A percentile compares a stretch with the other conserved stretches of the same genome.
Evolutionary conservation across 169 alveolate genomes (phyloP).

Genomic region (Cryptosporidium felis): DNA sequence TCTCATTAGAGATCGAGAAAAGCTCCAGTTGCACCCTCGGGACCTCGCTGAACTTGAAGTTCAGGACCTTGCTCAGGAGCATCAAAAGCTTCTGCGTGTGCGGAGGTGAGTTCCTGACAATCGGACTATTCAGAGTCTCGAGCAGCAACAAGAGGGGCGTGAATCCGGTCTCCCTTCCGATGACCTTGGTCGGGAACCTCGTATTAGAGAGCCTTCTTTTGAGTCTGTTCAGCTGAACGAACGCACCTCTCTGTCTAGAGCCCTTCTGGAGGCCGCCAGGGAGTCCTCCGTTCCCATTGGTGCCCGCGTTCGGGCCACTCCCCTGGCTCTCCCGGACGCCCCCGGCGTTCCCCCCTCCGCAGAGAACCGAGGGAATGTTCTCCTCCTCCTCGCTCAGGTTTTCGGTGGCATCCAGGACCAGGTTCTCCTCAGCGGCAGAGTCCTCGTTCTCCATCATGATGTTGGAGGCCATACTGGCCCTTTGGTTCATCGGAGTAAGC

Average conservation of each 20-base stretch:
- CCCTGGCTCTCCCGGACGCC: too few species aligned
- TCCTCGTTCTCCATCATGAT: neutral
- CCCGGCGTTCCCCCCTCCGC: neutral
- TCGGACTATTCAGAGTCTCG: constrained; percentile 12
- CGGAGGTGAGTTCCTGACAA: constrained; percentile 37
- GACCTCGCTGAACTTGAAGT: constrained; percentile 7
- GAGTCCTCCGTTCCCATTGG: neutral
- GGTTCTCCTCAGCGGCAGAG: constrained; percentile 26
- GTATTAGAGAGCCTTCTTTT: constrained; percentile 4
- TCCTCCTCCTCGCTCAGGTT: constrained; percentile 60
- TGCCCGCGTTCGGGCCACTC: neutral
- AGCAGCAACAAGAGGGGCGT: constrained; percentile 31
- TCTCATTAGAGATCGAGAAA: neutral
- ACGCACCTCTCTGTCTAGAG: neutral
- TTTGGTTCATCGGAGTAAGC: neutral
- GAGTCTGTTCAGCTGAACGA: neutral
- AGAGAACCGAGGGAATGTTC: neutral
- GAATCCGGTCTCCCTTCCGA: neutral
- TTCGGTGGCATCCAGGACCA: constrained; percentile 42
- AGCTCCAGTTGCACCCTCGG: constrained; percentile 41
- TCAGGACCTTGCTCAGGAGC: neutral
- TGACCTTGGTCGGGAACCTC: constrained; percentile 18
- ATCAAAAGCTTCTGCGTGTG: constrained; percentile 22
- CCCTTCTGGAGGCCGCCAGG: too few species aligned
- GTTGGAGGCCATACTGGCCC: neutral